A percentile compares a stretch with the other conserved stretches of the same genome.
phyloP scores from a whole-genome alignment of 352 stramenopile genomes.

The Pythium apleroticum region DNA sequence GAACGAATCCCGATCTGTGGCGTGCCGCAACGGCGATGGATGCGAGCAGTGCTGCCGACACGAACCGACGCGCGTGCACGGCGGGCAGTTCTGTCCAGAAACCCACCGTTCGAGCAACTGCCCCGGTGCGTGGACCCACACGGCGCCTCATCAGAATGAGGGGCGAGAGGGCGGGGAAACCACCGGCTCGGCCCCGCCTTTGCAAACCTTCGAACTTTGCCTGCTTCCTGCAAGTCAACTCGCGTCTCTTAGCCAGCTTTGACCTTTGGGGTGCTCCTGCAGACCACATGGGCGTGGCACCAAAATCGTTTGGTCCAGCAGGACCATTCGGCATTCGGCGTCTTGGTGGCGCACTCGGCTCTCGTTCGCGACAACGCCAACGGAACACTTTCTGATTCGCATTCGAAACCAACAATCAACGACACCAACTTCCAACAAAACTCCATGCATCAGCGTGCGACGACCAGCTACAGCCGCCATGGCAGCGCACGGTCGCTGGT shows the following conservation, averaged over 20 bases:
- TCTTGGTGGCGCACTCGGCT: background rate
- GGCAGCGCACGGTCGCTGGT: background rate
- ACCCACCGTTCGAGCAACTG: slow-evolving; percentile 2
- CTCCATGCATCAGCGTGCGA: background rate
- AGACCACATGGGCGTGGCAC: slow-evolving; percentile 9
- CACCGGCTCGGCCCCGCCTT: slow-evolving; percentile 5
- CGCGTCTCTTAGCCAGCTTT: background rate
- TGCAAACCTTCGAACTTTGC: slow-evolving; percentile 4
- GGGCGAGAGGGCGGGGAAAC: background rate
- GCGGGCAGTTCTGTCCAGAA: background rate
- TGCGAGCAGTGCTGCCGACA: background rate
- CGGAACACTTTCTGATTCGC: slow-evolving; percentile 6
- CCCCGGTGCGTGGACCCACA: background rate
- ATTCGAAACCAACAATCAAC: background rate
- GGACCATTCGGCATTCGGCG: background rate
- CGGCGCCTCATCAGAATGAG: background rate
- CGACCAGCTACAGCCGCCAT: background rate
- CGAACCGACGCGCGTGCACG: background rate
- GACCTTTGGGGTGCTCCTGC: background rate
- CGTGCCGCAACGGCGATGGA: background rate
- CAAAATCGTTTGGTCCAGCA: slow-evolving; percentile 10
- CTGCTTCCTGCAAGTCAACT: background rate
- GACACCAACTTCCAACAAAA: background rate
- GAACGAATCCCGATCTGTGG: background rate
- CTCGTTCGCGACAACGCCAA: slow-evolving; percentile 14